Percentiles rank a stretch among this genome's conserved stretches.
These are phyloP conservation scores for Hygrophorus pudorinus DNA, from an alignment of 768 basidiomycete genomes.

Conservation along the genomic window DNA sequence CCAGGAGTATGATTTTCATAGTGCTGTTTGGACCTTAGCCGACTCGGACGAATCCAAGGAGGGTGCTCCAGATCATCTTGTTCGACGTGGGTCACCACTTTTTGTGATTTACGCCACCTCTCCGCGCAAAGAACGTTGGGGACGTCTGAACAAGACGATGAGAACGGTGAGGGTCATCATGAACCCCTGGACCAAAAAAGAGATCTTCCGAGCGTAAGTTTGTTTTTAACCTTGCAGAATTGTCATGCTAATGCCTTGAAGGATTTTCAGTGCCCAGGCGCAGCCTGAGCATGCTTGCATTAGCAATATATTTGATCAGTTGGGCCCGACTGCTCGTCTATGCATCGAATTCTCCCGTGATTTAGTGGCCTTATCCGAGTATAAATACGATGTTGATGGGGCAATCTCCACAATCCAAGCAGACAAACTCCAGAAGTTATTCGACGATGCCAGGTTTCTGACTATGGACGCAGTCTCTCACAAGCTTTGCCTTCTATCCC, in stretches of 20 bases:
- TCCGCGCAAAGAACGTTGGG: constrained; percentile 9
- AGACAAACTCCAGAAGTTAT: too few species aligned
- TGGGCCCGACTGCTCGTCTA: constrained; percentile 13
- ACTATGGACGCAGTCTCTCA: too few species aligned
- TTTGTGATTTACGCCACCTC: constrained; percentile 10
- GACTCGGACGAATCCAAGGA: constrained; percentile 4
- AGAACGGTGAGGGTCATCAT: constrained; percentile 8
- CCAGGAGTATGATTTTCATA: not conserved
- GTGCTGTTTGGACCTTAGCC: constrained; percentile 6
- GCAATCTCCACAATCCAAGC: too few species aligned
- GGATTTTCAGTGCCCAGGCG: constrained; percentile 1
- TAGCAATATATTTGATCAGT: constrained; percentile 8
- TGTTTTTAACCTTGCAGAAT: not conserved
- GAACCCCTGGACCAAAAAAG: constrained; percentile 13
- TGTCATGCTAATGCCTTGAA: constrained; percentile 1
- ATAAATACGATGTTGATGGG: not conserved
- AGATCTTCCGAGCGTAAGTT: constrained; percentile 11
- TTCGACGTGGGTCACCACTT: constrained; percentile 4
- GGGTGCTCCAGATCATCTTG: constrained; percentile 5
- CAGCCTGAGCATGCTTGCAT: not conserved
- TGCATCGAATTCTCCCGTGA: too few species aligned
- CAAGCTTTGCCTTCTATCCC: too few species aligned
- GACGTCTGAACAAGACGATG: constrained; percentile 6
- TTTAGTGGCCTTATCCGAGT: constrained; percentile 9
- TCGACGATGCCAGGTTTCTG: too few species aligned